Evolutionary conservation across 257 asterid species (phyloP), one percentile per base, ranked within the genome.

Genomic region (Gentiana dahurica): DNA sequence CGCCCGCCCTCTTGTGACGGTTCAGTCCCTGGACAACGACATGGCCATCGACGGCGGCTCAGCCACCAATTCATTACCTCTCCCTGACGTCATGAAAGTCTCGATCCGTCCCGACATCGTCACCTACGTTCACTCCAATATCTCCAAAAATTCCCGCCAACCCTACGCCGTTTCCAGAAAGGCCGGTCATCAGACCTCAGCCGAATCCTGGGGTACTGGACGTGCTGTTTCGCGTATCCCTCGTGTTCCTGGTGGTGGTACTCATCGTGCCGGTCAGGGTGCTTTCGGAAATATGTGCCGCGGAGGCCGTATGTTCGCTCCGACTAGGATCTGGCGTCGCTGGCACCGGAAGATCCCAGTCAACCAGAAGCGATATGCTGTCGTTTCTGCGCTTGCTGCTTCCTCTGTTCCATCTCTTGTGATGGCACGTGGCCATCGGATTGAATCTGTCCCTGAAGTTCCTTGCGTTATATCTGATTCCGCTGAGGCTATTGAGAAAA

Each of bases 241-340:
- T 41, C 94, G 96, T 49, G 94, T 87, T 5, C 75, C 94, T 4
- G 96, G 96, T 0, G 96, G 96, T 0, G 94, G 96, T 12, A 87
- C 96, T 36, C 94, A 87, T 70, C 87, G 92, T 44, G 94, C 94
- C 0, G 94, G 94, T 0, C 96, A 84, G 71, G 95, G 80, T 12
- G 95, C 94, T 35, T 87, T 71, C 58, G 94, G 96, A 0, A 87
- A 84, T 79, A 81, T 84, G 96, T 87, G 96, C 35, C 87, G 96
- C 0, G 91, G 96, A 8, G 94, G 94, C 0, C 68, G 94, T 6
- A 81, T 87, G 96, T 87, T 84, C 24, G 92, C 92, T 0, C 92
- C 92, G 0, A 84, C 94, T 8, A 69, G 76, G 68, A 87, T 68
- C 78, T 87, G 92, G 89, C 81, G 94, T 55, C 75, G 83, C 50